Conservation (phyloP, 352 stramenopile genomes). For the Globisporangium rhizosaccharum region DNA sequence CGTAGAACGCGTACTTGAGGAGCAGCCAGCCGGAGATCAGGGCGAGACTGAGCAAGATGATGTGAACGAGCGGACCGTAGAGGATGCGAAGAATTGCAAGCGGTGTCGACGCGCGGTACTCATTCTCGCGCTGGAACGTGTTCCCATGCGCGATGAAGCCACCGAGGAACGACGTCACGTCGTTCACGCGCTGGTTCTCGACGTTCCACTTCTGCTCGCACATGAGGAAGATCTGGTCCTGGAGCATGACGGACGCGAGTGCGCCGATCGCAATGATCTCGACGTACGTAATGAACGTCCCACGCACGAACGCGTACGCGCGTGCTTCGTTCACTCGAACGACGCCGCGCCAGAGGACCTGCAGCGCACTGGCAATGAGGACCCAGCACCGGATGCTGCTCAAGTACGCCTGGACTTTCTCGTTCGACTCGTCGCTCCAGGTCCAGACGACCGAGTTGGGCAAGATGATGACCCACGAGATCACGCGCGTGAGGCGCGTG, state of each 20-base stretch:
- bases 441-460: slow-evolving; percentile 45
- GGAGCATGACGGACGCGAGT: slow-evolving; percentile 3
- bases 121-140: slow-evolving; percentile 19
- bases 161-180: slow-evolving; percentile 12
- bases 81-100: slow-evolving; percentile 14
- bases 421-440: slow-evolving; percentile 22
- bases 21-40: slow-evolving; percentile 2
- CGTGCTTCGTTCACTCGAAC: slow-evolving; percentile 25
- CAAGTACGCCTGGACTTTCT: slow-evolving; percentile 33
- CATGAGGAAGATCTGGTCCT: slow-evolving; percentile 17
- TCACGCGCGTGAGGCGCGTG: slow-evolving; percentile 18
- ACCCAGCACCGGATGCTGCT: slow-evolving; percentile 31
- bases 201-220: slow-evolving; percentile 18
- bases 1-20: slow-evolving; percentile 4
- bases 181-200: slow-evolving; percentile 21
- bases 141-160: slow-evolving; percentile 18
- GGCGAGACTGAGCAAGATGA: slow-evolving; percentile 9
- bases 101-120: slow-evolving; percentile 8
- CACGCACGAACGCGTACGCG: slow-evolving; percentile 20
- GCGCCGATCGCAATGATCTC: slow-evolving; percentile 19
- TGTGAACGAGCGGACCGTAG: slow-evolving; percentile 11
- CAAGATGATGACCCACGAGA: slow-evolving; percentile 57
- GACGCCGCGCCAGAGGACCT: slow-evolving; percentile 24
- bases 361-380: slow-evolving; percentile 24
- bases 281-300: slow-evolving; percentile 17